Evolutionary conservation across 2,329 filamentous ascomycete genomes (phyloP), one percentile per base, ranked within the genome.

Genomic region (Pyricularia pennisetigena): DNA sequence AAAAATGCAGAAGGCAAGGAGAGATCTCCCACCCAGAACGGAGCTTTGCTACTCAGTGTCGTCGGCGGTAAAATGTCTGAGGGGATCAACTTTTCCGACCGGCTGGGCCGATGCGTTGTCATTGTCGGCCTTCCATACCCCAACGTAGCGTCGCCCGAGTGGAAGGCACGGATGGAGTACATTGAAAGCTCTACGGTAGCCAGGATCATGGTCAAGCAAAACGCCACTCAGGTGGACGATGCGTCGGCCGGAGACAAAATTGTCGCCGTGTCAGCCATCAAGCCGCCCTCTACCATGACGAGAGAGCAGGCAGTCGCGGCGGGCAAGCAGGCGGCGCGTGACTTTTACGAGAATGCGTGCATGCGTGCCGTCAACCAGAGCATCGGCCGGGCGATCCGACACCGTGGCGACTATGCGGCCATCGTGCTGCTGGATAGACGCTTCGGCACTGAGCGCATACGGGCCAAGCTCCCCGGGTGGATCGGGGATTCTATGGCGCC

Each of bases 331-430:
- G 80, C 88, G 4, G 88, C 90, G 1, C 82, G 90, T 67, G 91
- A 94, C 70, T 97, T 92, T 75, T 97, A 96, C 75, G 93, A 97
- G 76, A 98, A 98, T 75, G 88, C 92, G 0, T 97, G 94, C 77
- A 97, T 99, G 94, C 85, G 95, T 57, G 93, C 94, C 4, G 95
- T 99, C 4, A 99, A 99, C 77, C 95, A 99, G 81, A 95, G 92
- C 75, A 94, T 99, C 72, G 95, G 95, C 0, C 84, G 95, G 69
- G 95, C 93, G 0, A 97, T 99, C 73, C 84, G 95, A 64, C 95
- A 99, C 76, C 86, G 85, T 68, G 87, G 86, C 28, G 95, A 99
- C 78, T 98, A 97, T 78, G 95, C 95, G 4, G 89, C 91, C 20
- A 97, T 99, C 71, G 79, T 97, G 68, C 84, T 99, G 75, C 81